A percentile compares a stretch with the other conserved stretches of the same genome.
Evolutionary conservation across 192 early-diverging fungal species (phyloP).

Genomic region (Backusella psychrophila): DNA sequence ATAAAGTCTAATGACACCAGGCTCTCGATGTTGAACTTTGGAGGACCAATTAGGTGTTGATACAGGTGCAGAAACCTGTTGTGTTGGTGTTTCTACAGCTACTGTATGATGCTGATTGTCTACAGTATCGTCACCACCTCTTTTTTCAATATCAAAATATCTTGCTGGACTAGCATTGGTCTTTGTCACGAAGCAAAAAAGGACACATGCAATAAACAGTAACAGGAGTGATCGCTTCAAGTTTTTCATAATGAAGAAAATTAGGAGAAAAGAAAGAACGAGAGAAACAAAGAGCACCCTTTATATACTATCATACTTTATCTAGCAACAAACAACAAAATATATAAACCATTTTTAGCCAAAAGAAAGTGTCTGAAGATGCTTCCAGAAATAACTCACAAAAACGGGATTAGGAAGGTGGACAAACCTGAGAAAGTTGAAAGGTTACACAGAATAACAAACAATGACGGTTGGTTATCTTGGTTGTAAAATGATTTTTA

Average conservation of each 20-base stretch:
- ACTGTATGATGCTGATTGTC: not conserved
- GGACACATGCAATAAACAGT: not conserved
- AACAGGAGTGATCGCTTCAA: not conserved
- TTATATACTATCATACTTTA: not conserved
- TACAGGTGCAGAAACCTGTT: not conserved
- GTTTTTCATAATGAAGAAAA: not conserved
- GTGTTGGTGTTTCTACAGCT: not conserved
- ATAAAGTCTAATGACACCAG: not conserved
- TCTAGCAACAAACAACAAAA: not conserved
- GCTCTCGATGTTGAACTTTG: not conserved
- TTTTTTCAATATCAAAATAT: not conserved
- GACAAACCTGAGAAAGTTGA: not conserved
- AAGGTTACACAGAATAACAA: not conserved
- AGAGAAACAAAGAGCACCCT: not conserved
- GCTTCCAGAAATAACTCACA: not conserved
- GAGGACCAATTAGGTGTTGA: not conserved
- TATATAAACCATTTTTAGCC: not conserved
- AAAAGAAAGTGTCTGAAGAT: not conserved
- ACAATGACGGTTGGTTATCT: not conserved
- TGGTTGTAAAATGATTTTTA: too few species aligned
- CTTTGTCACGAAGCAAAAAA: not conserved
- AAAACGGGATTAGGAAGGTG: not conserved
- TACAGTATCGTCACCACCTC: not conserved
- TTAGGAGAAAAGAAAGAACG: not conserved
- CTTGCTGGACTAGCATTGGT: not conserved